Percentiles rank a stretch among this genome's conserved stretches.
phyloP scores from a whole-genome alignment of 169 alveolate genomes.

The Toxoplasma gondii region DNA sequence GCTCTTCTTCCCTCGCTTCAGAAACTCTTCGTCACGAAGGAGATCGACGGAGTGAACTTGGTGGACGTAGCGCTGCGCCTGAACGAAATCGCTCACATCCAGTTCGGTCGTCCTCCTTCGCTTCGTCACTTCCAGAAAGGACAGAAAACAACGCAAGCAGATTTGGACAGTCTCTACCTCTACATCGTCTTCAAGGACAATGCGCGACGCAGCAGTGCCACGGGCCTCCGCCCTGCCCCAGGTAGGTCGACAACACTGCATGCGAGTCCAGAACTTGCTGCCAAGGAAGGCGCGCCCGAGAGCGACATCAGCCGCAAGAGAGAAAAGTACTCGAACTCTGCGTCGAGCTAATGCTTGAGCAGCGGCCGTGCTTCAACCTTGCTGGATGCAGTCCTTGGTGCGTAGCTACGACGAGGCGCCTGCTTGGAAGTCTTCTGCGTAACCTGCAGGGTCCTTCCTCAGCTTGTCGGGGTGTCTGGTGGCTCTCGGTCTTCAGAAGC shows the following conservation, averaged over 20 bases:
- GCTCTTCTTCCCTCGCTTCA: neutral
- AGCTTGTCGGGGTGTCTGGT: no score
- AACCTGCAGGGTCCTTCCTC: no score
- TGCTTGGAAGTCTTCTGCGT: no score
- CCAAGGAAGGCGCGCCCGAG: no score
- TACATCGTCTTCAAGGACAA: conserved; percentile 14
- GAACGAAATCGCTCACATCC: neutral
- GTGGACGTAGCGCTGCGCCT: neutral
- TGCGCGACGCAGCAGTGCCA: conserved; percentile 10
- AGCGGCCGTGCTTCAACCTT: no score
- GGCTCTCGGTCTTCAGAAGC: no score
- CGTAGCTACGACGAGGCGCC: no score
- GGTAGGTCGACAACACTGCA: neutral
- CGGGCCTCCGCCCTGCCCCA: neutral
- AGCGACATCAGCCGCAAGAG: no score
- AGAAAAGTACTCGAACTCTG: no score
- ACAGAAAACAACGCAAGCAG: neutral
- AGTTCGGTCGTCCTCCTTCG: neutral
- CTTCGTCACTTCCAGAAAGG: neutral
- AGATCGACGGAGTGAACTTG: neutral
- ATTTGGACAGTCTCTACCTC: neutral
- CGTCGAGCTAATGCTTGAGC: no score
- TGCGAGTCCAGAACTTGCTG: neutral
- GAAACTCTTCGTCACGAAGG: conserved; percentile 28
- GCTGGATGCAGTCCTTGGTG: no score